Percentiles rank a stretch among this genome's conserved stretches.
These are phyloP conservation scores for Fusarium sp. DNA, from an alignment of 2,329 filamentous ascomycete species.

Conservation along the genomic window DNA sequence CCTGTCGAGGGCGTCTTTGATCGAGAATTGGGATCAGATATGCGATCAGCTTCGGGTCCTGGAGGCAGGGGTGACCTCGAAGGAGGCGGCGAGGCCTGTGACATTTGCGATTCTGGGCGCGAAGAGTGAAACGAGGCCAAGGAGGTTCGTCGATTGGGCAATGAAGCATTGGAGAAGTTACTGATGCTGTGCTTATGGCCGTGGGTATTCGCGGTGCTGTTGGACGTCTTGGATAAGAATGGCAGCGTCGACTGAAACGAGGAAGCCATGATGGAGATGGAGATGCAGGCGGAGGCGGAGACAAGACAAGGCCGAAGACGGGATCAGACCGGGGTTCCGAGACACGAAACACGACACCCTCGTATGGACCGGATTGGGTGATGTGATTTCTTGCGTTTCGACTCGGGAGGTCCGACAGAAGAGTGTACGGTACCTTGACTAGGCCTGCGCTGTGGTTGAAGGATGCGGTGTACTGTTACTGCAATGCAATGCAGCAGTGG, in stretches of 20 bases:
- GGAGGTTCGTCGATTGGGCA: conserved; percentile 61
- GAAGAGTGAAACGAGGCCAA: conserved; percentile 72
- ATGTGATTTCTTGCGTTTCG: conserved; percentile 23
- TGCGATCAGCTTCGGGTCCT: conserved; percentile 62
- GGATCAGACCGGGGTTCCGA: conserved; percentile 24
- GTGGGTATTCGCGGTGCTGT: conserved; percentile 32
- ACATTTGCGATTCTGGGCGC: conserved; percentile 68
- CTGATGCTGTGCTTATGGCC: conserved; percentile 52
- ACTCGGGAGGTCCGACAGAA: conserved; percentile 31
- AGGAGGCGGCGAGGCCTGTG: conserved; percentile 63
- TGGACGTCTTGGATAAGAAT: conserved; percentile 53
- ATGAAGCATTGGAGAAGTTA: conserved; percentile 49
- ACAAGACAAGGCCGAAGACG: conserved; percentile 21
- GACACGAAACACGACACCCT: conserved; percentile 37
- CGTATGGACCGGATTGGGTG: conserved; percentile 36
- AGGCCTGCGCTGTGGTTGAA: conserved; percentile 9
- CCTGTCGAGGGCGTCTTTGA: conserved; percentile 69
- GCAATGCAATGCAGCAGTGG: conserved; percentile 31
- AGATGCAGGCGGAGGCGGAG: not conserved
- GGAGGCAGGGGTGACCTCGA: conserved; percentile 66
- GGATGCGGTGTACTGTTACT: conserved; percentile 39
- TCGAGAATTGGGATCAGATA: conserved; percentile 69
- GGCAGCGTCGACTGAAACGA: conserved; percentile 53
- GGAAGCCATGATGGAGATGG: conserved; percentile 40
- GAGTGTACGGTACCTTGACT: not conserved